phyloP scores from a whole-genome alignment of 129 eudicot species.

The Scalesia atractyloides region DNA sequence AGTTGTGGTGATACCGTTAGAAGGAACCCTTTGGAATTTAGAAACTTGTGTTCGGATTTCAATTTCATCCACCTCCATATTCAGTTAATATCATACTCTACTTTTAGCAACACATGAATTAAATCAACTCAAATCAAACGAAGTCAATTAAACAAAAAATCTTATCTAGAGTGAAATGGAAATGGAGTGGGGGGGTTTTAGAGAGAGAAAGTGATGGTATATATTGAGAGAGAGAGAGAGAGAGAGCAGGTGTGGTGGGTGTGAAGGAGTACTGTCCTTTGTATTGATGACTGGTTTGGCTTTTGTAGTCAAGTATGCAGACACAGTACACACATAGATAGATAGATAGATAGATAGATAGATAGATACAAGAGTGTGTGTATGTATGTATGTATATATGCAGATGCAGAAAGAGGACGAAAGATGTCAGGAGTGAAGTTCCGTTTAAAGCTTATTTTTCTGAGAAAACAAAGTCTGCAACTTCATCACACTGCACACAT shows the following conservation, averaged over 20 bases:
- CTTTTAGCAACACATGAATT: constrained; percentile 16
- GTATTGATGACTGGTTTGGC: constrained; percentile 83
- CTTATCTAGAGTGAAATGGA: constrained; percentile 32
- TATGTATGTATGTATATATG: constrained; percentile 1
- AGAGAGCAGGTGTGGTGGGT: constrained; percentile 32
- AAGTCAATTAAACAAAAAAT: background rate
- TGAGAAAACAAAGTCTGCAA: constrained; percentile 27
- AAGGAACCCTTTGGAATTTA: constrained; percentile 58
- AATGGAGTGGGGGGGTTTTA: background rate
- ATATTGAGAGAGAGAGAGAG: constrained; percentile 33
- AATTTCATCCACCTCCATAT: constrained; percentile 80
- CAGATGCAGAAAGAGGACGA: constrained; percentile 26
- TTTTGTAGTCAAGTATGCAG: constrained; percentile 48
- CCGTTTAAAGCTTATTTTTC: constrained; percentile 38
- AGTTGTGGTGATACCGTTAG: constrained; percentile 32
- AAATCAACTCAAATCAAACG: background rate
- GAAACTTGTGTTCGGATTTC: constrained; percentile 58
- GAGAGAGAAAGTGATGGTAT: constrained; percentile 31
- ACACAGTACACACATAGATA: constrained; percentile 33
- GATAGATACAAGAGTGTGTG: constrained; percentile 23
- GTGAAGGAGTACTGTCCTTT: constrained; percentile 41
- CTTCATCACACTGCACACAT: too few relatives aligned
- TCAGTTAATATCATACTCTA: constrained; percentile 55
- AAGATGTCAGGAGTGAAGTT: constrained; percentile 25
- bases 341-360: too few relatives aligned